Evolutionary conservation across 805 yeast species (phyloP).

Genomic region (Metschnikowia colocasiae): DNA sequence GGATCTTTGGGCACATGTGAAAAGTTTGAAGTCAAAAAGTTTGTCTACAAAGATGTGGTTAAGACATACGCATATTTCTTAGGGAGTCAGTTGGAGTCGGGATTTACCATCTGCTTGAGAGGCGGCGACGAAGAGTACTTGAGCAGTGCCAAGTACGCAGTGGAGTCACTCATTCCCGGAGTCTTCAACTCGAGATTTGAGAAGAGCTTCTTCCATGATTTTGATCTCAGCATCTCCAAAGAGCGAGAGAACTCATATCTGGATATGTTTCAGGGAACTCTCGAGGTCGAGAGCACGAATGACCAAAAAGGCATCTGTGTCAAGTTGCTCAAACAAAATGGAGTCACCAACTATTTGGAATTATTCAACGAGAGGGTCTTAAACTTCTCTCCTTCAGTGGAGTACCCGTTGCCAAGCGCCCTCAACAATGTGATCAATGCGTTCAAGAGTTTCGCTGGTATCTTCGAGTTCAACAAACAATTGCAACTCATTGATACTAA

Average conservation of each 20-base stretch:
- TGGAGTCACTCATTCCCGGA: constrained; percentile 76
- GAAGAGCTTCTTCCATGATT: constrained; percentile 23
- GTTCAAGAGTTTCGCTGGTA: constrained; percentile 36
- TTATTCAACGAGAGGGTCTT: constrained; percentile 50
- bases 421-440: constrained; percentile 52
- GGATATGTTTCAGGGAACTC: neutral
- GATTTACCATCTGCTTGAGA: constrained; percentile 82
- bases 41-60: constrained; percentile 48
- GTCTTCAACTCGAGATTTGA: constrained; percentile 79
- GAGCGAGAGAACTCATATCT: neutral
- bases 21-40: constrained; percentile 67
- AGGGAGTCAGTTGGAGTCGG: constrained; percentile 70
- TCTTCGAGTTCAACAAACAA: constrained; percentile 18
- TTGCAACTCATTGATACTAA: constrained; percentile 23
- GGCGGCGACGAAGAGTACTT: constrained; percentile 67
- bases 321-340: constrained; percentile 26
- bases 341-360: constrained; percentile 33
- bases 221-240: constrained; percentile 12
- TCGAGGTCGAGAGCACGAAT: constrained; percentile 12
- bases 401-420: constrained; percentile 65
- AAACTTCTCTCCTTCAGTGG: constrained; percentile 83
- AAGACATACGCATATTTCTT: constrained; percentile 76
- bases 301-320: constrained; percentile 18
- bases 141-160: constrained; percentile 67
- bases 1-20: constrained; percentile 68